Evolutionary conservation across 1,284 basidiomycete species (phyloP), one percentile per base, ranked within the genome.

Genomic region (Cystobasidium sp.): DNA sequence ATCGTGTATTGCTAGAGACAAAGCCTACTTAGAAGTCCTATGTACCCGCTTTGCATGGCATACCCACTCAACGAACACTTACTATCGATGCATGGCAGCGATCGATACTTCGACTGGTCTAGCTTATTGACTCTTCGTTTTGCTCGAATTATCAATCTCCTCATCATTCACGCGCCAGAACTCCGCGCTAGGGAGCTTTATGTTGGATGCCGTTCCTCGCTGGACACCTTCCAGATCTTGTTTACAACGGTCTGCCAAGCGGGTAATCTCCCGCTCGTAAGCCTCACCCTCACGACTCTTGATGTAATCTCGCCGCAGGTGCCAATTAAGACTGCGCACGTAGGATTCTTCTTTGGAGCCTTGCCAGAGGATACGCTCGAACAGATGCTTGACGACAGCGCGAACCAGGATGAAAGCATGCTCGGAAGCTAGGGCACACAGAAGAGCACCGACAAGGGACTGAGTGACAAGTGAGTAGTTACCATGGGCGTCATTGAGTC

Each of bases 331-430:
- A 6, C 56, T 39, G 16, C 52, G 37, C 12, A 69, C 53, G 10
- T 51, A 41, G 10, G 51, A n/a, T 44, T 69, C 68, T 44, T 75
- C 74, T 7, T 49, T 39, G 5, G 56, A 71, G 6, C 66, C 52
- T 41, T 66, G 85, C 92, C 92, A 94, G 75, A 91, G 82, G 24
- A 89, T 81, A 76, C 88, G 85, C 82, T 92, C 90, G n/a, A 92
- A 84, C 31, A 92, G 77, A 77, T 89, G 89, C 20, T 88, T 84
- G 68, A 93, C 87, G n/a, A 87, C 75, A 20, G 84, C 84, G 6
- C 89, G 86, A 59, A 91, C 80, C 43, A 92, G 77, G 75, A 93
- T 84, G 83, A 89, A 94, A n/a, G 86, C 89, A 82, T 96, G 94
- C 52, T 88, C 90, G 14, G 92, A 89, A 3, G 87, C 85, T 55